Conservation (phyloP, 192 early-diverging fungal species). For the Fimicolochytrium jonesii region DNA sequence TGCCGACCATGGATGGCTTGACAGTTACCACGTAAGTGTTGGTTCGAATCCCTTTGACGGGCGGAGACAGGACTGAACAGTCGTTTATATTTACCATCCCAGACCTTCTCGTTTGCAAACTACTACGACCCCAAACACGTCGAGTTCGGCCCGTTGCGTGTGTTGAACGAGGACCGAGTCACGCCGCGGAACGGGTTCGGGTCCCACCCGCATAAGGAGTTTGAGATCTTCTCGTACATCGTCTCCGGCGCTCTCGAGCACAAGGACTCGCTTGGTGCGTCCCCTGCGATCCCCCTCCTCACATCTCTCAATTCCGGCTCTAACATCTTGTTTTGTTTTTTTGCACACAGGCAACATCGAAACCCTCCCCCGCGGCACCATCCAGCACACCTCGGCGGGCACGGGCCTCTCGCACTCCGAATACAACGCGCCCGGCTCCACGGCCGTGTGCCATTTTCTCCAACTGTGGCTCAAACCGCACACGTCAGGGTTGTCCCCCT, state of each 20-base stretch:
- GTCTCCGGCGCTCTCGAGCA: slow-evolving; percentile 37
- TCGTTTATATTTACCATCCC: no score
- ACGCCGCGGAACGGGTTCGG: slow-evolving; percentile 34
- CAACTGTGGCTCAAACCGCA: not conserved
- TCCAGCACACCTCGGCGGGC: not conserved
- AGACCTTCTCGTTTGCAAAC: slow-evolving; percentile 44
- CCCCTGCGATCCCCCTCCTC: no score
- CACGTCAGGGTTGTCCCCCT: not conserved
- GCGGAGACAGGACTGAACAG: no score
- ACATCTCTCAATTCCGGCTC: no score
- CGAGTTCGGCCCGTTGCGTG: slow-evolving; percentile 32
- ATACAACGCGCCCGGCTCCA: not conserved
- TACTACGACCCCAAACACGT: slow-evolving; percentile 35
- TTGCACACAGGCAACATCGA: no score
- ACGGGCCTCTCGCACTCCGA: not conserved
- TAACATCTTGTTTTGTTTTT: no score
- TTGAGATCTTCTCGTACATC: slow-evolving; percentile 44
- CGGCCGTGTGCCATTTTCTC: not conserved
- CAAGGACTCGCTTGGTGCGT: slow-evolving; percentile 44
- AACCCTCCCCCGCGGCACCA: not conserved
- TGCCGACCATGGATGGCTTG: no score
- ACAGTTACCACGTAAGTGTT: no score
- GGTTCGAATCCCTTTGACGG: no score
- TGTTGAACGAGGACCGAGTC: slow-evolving; percentile 44
- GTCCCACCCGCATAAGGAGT: slow-evolving; percentile 35